phyloP scores from a whole-genome alignment of 257 asterid genomes.

The Eucommia ulmoides region DNA sequence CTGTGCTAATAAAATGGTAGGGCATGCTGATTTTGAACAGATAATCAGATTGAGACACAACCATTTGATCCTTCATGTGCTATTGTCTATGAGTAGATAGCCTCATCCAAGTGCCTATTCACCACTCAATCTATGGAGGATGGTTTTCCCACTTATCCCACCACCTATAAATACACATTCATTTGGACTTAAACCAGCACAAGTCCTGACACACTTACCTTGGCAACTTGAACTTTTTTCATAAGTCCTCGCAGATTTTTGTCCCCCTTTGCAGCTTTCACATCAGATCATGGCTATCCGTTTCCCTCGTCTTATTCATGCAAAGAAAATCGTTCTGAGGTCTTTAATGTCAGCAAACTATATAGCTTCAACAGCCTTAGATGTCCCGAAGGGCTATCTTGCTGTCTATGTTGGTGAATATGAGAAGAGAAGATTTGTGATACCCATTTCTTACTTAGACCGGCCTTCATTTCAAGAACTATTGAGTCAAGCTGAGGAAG shows the following conservation, averaged over 20 bases:
- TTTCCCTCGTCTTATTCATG: not conserved
- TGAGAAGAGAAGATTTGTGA: conserved; percentile 22
- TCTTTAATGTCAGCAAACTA: not conserved
- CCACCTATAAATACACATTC: no score
- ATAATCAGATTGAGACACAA: not conserved
- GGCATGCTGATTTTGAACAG: not conserved
- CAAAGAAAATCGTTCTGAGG: not conserved
- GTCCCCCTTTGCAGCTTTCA: not conserved
- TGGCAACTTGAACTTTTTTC: not conserved
- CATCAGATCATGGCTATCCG: not conserved
- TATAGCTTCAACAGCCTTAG: conserved; percentile 12
- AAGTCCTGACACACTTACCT: not conserved
- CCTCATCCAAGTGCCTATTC: not conserved
- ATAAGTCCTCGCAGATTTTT: not conserved
- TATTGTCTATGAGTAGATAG: not conserved
- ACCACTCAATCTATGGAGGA: no score
- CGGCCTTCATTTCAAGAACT: not conserved
- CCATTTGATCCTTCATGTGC: not conserved
- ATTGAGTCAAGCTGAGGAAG: not conserved
- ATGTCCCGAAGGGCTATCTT: conserved; percentile 33
- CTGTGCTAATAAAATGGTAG: not conserved
- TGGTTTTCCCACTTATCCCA: no score
- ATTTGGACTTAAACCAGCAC: no score
- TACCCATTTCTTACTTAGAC: not conserved
- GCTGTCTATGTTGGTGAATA: conserved; percentile 46